Percentiles rank a stretch among this genome's conserved stretches.
These are phyloP conservation scores for Eucalyptus pauciflora DNA, from an alignment of 345 rosid genomes.

Conservation along the genomic window DNA sequence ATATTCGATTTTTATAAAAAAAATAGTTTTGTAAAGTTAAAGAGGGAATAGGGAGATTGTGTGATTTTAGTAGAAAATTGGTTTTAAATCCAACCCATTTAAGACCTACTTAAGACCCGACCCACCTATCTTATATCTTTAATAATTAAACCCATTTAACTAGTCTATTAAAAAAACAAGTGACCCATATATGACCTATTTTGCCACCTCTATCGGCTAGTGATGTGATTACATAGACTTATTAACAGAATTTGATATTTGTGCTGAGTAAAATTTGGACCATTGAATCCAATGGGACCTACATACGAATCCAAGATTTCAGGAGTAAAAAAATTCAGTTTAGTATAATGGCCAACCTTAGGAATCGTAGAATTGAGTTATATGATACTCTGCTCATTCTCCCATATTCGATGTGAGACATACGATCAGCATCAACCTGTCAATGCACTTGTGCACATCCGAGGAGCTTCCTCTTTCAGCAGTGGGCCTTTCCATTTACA, in stretches of 20 bases:
- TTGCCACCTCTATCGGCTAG: not conserved
- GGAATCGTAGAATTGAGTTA: not conserved
- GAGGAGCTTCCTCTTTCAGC: not conserved
- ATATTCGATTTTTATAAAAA: too few relatives aligned
- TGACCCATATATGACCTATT: too few relatives aligned
- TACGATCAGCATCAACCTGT: not conserved
- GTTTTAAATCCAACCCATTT: too few relatives aligned
- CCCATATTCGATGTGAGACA: not conserved
- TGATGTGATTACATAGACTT: not conserved
- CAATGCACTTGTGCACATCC: not conserved
- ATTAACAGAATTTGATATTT: too few relatives aligned
- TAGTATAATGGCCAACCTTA: not conserved
- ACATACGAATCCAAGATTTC: not conserved
- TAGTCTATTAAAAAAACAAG: too few relatives aligned
- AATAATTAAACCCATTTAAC: too few relatives aligned
- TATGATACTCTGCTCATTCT: not conserved
- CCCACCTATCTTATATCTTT: too few relatives aligned
- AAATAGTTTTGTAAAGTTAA: too few relatives aligned
- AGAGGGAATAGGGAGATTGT: too few relatives aligned
- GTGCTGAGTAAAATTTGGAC: not conserved
- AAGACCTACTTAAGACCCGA: too few relatives aligned
- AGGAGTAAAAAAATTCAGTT: not conserved
- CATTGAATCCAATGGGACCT: not conserved
- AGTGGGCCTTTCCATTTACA: not conserved
- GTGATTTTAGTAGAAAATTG: too few relatives aligned